Evolutionary conservation across 139 green algal species (phyloP), one percentile per base, ranked within the genome.

Genomic region (Chlamydomonas schloesseri): DNA sequence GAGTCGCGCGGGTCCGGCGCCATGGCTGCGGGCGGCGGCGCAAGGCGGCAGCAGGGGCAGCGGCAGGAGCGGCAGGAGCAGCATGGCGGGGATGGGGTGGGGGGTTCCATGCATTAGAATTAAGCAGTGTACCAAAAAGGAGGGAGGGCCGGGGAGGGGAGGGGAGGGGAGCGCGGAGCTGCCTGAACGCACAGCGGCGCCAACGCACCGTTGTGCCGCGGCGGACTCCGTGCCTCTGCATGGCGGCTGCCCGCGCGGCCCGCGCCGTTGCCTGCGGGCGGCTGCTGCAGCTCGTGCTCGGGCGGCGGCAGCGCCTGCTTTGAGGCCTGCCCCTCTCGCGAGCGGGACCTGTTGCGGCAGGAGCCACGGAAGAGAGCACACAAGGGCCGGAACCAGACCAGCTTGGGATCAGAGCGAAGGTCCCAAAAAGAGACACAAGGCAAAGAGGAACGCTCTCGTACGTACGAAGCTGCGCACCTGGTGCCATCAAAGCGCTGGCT

Each of bases 1-100:
- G 73, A 87, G 75, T 92, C 89, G 11, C 89, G 76, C 24, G 77
- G 85, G 53, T 69, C 85, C 15, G 47, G 50, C 4, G n/a, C 64
- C n/a, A n/a, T n/a, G 47, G 42, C 82, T 91, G 76, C 65, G 70
- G 87, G 13, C 64, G 36, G 60, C 36, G 10, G 72, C 1, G 74
- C 17, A 23, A 67, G 71, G 42, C 36, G 75, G 57, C 57, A 64
- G 9, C 5, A 24, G 23, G 23, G 57, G 6, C 8, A 15, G 23
- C 20, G 21, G 57, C 20, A 26, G n/a, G n/a, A n/a, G n/a, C n/a
- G n/a, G n/a, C n/a, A n/a, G n/a, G n/a, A n/a, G n/a, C 14, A 3
- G 62, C 2, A 69, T 11, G 28, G 10, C 4, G 24, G 2, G 62
- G 34, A 17, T 18, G 62, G 26, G 28, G 11, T 31, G n/a, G n/a